Evolutionary conservation across 2,329 filamentous ascomycete species (phyloP).

Genomic region (Pseudogymnoascus sp.): DNA sequence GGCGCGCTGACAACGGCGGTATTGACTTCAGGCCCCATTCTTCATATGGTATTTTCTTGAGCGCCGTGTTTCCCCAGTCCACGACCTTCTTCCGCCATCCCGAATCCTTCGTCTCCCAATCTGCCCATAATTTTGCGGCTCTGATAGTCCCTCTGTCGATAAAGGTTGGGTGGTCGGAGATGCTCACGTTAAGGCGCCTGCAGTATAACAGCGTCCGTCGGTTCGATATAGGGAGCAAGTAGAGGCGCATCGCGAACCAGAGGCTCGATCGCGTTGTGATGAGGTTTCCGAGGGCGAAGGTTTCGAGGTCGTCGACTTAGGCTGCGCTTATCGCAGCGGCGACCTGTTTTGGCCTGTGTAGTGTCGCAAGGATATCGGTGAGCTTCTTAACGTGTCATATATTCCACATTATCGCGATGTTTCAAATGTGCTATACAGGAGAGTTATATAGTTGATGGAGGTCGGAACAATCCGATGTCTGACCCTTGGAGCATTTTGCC

Average conservation of each 20-base stretch:
- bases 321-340: neutral
- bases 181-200: conserved; percentile 59
- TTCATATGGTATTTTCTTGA: conserved; percentile 86
- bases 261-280: neutral
- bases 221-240: conserved; percentile 87
- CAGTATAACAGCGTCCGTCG: conserved; percentile 88
- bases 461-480: neutral
- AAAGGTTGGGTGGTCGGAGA: conserved; percentile 45
- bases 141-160: conserved; percentile 64
- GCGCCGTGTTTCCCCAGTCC: conserved; percentile 74
- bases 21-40: conserved; percentile 98
- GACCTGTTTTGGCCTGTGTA: neutral
- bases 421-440: neutral
- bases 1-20: conserved; percentile 66
- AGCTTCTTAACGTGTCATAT: neutral
- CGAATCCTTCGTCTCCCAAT: conserved; percentile 76
- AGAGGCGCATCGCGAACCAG: conserved; percentile 67
- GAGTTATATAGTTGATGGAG: neutral
- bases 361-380: neutral
- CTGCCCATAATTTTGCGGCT: conserved; percentile 71
- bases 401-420: neutral
- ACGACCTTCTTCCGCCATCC: conserved; percentile 89
- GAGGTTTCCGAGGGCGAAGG: neutral
- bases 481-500: neutral
- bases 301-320: conserved; percentile 1